Evolutionary conservation across 495 filamentous ascomycete genomes (phyloP).

Genomic region (Viridothelium virens): DNA sequence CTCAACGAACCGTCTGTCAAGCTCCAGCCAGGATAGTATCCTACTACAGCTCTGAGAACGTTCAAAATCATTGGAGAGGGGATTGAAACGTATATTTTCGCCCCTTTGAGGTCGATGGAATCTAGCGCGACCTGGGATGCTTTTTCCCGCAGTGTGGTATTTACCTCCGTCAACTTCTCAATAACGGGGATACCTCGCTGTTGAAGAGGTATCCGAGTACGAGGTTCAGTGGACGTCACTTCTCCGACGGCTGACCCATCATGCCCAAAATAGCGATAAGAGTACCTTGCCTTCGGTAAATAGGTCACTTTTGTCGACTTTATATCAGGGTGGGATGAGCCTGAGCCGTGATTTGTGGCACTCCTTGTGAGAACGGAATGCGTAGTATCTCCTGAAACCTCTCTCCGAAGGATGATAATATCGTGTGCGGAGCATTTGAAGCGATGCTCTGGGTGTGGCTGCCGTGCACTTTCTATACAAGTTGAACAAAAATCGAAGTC

Average conservation of each 20-base stretch:
- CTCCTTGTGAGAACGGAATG: too few relatives aligned
- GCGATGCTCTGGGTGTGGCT: background rate
- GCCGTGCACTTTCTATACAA: background rate
- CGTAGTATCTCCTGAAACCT: too few relatives aligned
- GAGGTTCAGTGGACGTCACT: background rate
- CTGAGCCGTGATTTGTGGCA: too few relatives aligned
- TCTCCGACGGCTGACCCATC: background rate
- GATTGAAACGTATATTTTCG: background rate
- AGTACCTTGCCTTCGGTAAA: too few relatives aligned
- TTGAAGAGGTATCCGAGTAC: background rate
- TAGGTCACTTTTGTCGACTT: too few relatives aligned
- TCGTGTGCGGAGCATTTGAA: background rate
- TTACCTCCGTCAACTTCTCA: background rate
- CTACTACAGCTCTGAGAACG: background rate
- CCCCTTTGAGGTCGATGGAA: background rate
- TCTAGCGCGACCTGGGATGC: background rate
- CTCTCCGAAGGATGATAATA: background rate
- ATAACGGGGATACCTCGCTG: background rate
- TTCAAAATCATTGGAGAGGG: background rate
- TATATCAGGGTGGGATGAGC: too few relatives aligned
- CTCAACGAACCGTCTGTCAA: background rate
- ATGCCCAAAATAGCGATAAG: too few relatives aligned
- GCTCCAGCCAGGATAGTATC: background rate
- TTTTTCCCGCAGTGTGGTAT: background rate
- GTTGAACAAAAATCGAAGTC: background rate